A percentile compares a stretch with the other conserved stretches of the same genome.
Evolutionary conservation across 345 rosid genomes (phyloP).

Genomic region (Aurinia saxatilis): DNA sequence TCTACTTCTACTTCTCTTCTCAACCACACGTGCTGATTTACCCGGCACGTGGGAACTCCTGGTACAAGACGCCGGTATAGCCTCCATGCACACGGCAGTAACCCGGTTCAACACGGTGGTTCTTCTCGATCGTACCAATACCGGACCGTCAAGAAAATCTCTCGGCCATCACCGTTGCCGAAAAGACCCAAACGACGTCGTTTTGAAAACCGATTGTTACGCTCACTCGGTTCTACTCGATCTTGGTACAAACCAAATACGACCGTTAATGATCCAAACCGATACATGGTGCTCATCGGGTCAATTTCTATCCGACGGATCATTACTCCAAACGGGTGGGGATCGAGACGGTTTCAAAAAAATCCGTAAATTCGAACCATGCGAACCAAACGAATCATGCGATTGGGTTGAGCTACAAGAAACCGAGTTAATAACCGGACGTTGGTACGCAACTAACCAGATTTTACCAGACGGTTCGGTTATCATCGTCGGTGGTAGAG

Average conservation of each 20-base stretch:
- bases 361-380: conserved; percentile 54
- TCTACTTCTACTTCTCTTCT: not conserved
- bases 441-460: conserved; percentile 72
- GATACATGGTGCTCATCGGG: conserved; percentile 86
- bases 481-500: conserved; percentile 67
- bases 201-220: conserved; percentile 65
- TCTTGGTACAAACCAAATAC: conserved; percentile 39
- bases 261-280: conserved; percentile 58
- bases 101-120: conserved; percentile 93
- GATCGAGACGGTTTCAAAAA: conserved; percentile 45
- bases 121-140: conserved; percentile 80
- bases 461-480: conserved; percentile 67
- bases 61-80: conserved; percentile 61
- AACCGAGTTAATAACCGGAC: conserved; percentile 36
- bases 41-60: conserved; percentile 87
- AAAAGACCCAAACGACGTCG: conserved; percentile 37
- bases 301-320: conserved; percentile 61
- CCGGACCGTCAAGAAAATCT: conserved; percentile 63
- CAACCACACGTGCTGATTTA: conserved; percentile 34
- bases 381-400: conserved; percentile 34
- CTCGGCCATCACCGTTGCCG: conserved; percentile 60
- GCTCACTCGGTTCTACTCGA: conserved; percentile 63
- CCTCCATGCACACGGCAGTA: conserved; percentile 96
- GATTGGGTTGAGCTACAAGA: conserved; percentile 66
- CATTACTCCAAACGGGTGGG: conserved; percentile 76